Base-by-base conservation (phyloP, 257 asterid genomes). In the Solanum phureja region DNA sequence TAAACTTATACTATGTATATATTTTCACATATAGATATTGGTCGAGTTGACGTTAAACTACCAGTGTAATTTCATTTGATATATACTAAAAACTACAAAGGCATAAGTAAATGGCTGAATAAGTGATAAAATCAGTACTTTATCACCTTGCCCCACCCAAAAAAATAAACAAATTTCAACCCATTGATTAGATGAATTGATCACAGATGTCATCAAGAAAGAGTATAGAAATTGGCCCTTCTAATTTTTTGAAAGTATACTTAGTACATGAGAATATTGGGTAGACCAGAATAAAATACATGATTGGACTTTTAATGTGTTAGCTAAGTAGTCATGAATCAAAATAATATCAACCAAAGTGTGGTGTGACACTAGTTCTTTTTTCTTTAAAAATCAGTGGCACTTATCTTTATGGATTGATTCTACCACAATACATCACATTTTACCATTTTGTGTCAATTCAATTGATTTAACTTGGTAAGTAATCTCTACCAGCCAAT, bases 241-340 rank as follows among this genome's bases (percentile, higher is more conserved):
- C 18, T 3, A 68, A 14, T 8, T 14, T n/a, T 85, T 64, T 49
- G 44, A 31, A 49, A 18, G 19, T 49, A 49, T 82, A 29, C 11
- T 82, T 46, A 3, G 19, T 49, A 29, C 44, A n/a, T 29, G 24
- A 10, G 44, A 49, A 49, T 6, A 44, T 56, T 81, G 38, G 85
- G 42, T 49, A 82, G 85, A 64, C 60, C 38, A 68, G 38, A 14
- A 35, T 84, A 37, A 64, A 84, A 35, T 23, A 23, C 38, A n/a
- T 73, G 88, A 86, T 86, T 86, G 73, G 88, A 86, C 74, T 23
- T 46, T 66, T 40, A 12, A 73, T 35, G 84, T 52, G 84, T 52
- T 49, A 13, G 58, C 88, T 46, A 72, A 60, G 56, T 18, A 71
- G 84, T 34, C 83, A 52, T 34, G 44, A 86, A 27, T 86, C 84